Percentiles rank a stretch among this genome's conserved stretches.
Evolutionary conservation across 169 alveolate genomes (phyloP).

Genomic region (Plasmodium falciparum): DNA sequence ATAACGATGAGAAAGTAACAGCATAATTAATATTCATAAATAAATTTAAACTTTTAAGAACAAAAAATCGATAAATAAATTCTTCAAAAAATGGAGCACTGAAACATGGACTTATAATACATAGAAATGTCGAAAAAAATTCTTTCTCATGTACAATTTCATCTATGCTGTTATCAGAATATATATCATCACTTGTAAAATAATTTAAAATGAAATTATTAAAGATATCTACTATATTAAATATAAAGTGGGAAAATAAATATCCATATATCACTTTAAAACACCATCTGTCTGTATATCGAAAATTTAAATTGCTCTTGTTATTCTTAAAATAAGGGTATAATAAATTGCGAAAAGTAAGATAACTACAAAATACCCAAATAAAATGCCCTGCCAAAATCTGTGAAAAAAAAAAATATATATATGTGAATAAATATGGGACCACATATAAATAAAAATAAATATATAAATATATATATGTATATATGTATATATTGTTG

Average conservation of each 20-base stretch:
- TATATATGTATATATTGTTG: neutral
- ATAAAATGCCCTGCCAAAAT: slow-evolving; percentile 61
- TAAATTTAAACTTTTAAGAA: slow-evolving; percentile 58
- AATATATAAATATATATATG: neutral
- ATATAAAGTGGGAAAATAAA: slow-evolving; percentile 48
- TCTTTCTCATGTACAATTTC: slow-evolving; percentile 58
- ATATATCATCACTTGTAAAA: slow-evolving; percentile 32
- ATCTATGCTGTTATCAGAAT: slow-evolving; percentile 57
- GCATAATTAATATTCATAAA: slow-evolving; percentile 73
- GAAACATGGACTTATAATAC: slow-evolving; percentile 71
- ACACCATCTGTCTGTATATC: slow-evolving; percentile 42
- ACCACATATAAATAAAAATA: neutral
- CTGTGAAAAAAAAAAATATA: slow-evolving; percentile 15
- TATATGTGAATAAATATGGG: neutral
- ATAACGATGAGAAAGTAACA: slow-evolving; percentile 58
- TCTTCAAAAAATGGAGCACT: slow-evolving; percentile 78
- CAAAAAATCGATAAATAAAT: slow-evolving; percentile 71
- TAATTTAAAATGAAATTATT: slow-evolving; percentile 48
- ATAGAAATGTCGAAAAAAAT: slow-evolving; percentile 54
- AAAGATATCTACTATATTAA: slow-evolving; percentile 34
- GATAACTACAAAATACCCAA: slow-evolving; percentile 66
- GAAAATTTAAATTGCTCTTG: slow-evolving; percentile 59
- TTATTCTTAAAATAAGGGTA: slow-evolving; percentile 59
- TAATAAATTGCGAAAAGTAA: slow-evolving; percentile 9
- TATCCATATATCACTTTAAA: slow-evolving; percentile 57